phyloP scores from a whole-genome alignment of 805 yeast genomes.

The Cyberlindnera bimundalis region DNA sequence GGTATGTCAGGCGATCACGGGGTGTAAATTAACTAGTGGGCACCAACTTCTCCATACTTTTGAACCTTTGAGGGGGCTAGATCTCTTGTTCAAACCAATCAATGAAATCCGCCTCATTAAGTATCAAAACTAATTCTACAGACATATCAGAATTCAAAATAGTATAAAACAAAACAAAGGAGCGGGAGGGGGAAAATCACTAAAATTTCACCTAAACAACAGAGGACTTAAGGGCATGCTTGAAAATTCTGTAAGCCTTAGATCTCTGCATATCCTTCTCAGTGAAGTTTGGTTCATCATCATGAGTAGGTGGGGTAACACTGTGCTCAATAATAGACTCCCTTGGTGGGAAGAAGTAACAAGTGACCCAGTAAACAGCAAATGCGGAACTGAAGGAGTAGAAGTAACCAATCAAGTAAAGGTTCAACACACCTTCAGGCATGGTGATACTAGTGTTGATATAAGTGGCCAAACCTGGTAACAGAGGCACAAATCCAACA shows the following conservation, averaged over 20 bases:
- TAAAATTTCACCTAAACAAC: not conserved
- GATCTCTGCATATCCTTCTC: conserved; percentile 6
- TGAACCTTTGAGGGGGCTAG: no score
- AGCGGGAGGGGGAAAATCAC: no score
- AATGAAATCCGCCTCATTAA: no score
- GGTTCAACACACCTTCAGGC: conserved; percentile 9
- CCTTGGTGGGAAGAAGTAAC: conserved; percentile 13
- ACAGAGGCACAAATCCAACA: conserved; percentile 15
- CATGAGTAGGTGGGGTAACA: conserved; percentile 8
- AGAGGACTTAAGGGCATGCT: conserved; percentile 6
- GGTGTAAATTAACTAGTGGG: no score
- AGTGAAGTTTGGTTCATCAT: not conserved
- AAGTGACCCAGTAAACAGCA: conserved; percentile 7
- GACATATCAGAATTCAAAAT: no score
- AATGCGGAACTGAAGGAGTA: conserved; percentile 14
- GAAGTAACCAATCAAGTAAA: conserved; percentile 18
- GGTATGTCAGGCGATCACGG: no score
- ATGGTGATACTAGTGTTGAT: conserved; percentile 11
- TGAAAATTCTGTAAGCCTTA: conserved; percentile 2
- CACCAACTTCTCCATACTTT: no score
- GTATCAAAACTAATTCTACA: no score
- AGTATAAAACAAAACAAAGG: not conserved
- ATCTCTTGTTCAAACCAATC: no score
- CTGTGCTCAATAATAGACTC: conserved; percentile 8
- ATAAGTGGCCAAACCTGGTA: conserved; percentile 16